Percentiles rank a stretch among this genome's conserved stretches.
Conservation (phyloP, 371 early-diverging fungal species). For the Mortierella sp. region DNA sequence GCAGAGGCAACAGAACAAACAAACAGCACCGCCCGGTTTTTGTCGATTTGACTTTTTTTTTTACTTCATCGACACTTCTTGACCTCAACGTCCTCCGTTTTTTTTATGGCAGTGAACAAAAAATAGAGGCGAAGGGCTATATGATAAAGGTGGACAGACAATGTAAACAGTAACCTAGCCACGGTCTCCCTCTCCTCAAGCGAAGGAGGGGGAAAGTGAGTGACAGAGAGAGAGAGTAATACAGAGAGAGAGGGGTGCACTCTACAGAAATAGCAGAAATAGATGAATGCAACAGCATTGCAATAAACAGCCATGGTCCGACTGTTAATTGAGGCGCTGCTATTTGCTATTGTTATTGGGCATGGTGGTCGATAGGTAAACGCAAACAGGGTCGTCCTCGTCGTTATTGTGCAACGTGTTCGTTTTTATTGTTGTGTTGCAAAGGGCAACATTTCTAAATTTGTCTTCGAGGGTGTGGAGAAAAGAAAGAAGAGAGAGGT, state of each 20-base stretch:
- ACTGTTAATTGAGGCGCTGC: background rate
- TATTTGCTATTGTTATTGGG: background rate
- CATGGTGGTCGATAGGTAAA: background rate
- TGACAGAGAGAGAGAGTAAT: background rate
- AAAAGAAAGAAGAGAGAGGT: background rate
- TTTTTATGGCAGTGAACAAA: background rate
- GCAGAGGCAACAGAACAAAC: background rate
- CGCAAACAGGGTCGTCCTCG: background rate
- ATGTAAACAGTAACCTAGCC: background rate
- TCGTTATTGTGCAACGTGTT: background rate
- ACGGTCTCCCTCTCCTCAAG: background rate
- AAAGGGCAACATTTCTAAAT: background rate
- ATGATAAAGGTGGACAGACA: background rate
- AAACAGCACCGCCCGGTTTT: conserved; percentile 12
- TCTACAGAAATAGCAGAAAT: conserved; percentile 1
- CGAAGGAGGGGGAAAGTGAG: background rate
- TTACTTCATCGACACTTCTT: background rate
- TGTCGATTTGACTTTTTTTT: background rate
- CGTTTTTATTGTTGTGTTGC: background rate
- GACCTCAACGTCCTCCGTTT: background rate
- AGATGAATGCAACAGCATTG: background rate
- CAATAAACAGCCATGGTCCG: background rate
- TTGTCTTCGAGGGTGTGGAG: conserved; percentile 3
- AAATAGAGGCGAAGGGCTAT: background rate
- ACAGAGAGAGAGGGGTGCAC: too few species aligned